Evolutionary conservation across 495 filamentous ascomycete genomes (phyloP), one percentile per base, ranked within the genome.

Genomic region (Penicillium ochrochloron): DNA sequence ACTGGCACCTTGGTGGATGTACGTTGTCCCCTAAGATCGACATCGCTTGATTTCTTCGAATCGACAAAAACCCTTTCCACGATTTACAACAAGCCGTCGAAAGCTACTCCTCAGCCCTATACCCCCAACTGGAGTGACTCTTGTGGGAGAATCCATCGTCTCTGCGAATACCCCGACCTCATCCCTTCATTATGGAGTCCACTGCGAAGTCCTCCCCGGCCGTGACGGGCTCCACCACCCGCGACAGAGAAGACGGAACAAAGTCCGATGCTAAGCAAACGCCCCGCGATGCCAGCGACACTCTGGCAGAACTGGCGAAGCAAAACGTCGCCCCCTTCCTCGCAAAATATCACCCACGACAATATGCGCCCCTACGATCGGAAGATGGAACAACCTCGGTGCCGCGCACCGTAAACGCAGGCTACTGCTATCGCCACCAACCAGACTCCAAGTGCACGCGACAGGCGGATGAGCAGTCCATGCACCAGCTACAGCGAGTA

Each of bases 401-500:
- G 6, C 71, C 78, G 56, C 80, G 75, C 64, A 77, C 69, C 19
- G 72, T 69, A 35, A 97, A 95, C 73, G 95, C 92, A 53, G 93
- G 90, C 74, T 98, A 92, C 79, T 99, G 95, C 76, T 98, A 99
- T 76, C 88, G 95, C 34, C 95, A 99, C 74, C 85, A 91, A 50
- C 96, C 95, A 23, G 96, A 98, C 71, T 86, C 94, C 33, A 97
- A 97, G 79, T 99, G 95, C 76, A 80, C 92, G 58, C 85, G 94
- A 59, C 92, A 95, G 60, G 93, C 92, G 41, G 92, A 98, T 78
- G 95, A 98, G 75, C 89, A 91, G 39, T 93, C 94, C 42, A 98
- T 97, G 96, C 91, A 93, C 68, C 89, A 92, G 77, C 83, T 99
- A 60, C 95, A 98, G 72, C 86, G 86, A 70, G 91, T 93, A 84